Evolutionary conservation across 257 asterid species (phyloP), one percentile per base, ranked within the genome.

Genomic region (Plectranthus barbatus): DNA sequence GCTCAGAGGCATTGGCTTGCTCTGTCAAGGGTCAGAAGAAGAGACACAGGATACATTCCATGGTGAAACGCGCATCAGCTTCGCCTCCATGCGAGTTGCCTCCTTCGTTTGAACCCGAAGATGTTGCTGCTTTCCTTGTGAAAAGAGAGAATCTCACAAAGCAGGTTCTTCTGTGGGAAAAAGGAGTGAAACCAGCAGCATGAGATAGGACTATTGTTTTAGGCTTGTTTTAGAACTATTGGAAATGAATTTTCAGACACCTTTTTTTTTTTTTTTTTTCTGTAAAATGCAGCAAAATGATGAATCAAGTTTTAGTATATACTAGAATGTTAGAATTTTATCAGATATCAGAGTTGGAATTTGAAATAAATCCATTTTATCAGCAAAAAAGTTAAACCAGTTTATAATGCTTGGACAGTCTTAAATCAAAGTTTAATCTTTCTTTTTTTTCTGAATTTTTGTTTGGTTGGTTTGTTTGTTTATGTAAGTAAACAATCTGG

Each of bases 1-100:
- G 98, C 56, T 73, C 90, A 0, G 95, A 91, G 68, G 66, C 81
- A 6, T 48, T 77, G 78, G 61, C 84, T 50, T 88, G 95, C 67
- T 72, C 85, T 1, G 82, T 80, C 13, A 76, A 70, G 74, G 97
- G 97, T 9, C 64, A 71, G 59, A 76, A 61, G 62, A 84, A 76
- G 85, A 80, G 75, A 50, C 85, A 71, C 53, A 73, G 81, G 74
- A 72, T 49, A 26, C 66, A 72, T 13, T 84, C 98, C 0, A 83
- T 71, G 87, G 80, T 84, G 59, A 77, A 72, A 41, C 61, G 45
- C 56, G 76, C 86, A n/a, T 63, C 91, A 7, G 72, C 60, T 39
- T 71, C 79, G 26, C 67, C 60, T 33, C 91, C 95, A 0, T 92
- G 98, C 73, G 19, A 24, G 8, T 62, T 86, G 74, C 83, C 82